Conservation (phyloP, 129 eudicot genomes). For the Oenanthe sinensis region DNA sequence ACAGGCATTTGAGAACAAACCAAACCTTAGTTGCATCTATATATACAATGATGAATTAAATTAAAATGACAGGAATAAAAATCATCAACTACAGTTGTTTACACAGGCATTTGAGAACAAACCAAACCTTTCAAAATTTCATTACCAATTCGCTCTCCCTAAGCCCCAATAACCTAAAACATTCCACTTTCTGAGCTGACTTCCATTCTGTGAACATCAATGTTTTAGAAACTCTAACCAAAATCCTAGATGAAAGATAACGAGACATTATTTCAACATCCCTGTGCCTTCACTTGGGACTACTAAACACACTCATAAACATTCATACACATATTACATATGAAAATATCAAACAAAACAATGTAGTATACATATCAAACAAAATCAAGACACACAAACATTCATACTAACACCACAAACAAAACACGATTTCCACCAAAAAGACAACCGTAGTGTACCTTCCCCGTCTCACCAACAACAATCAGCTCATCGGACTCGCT, state of each 20-base stretch:
- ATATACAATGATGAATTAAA: neutral
- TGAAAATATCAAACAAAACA: neutral
- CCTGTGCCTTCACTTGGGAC: neutral
- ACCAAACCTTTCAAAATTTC: neutral
- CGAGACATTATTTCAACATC: neutral
- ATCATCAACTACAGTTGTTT: too few relatives aligned
- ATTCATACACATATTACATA: neutral
- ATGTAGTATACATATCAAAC: neutral
- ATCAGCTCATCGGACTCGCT: conserved; percentile 53
- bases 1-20: neutral
- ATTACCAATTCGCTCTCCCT: neutral
- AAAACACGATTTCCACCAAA: neutral
- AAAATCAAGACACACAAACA: neutral
- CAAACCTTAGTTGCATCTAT: neutral
- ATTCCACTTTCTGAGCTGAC: neutral
- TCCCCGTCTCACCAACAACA: conserved; percentile 68
- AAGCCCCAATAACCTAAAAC: neutral
- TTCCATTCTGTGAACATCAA: neutral
- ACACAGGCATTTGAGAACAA: neutral
- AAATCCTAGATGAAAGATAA: neutral
- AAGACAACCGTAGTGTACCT: conserved; percentile 30
- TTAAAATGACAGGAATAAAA: neutral
- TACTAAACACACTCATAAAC: neutral
- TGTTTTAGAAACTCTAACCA: neutral
- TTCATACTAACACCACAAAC: neutral